Base-by-base conservation (phyloP, 2,329 filamentous ascomycete species). In the Tolypocladium cylindrosporum region DNA sequence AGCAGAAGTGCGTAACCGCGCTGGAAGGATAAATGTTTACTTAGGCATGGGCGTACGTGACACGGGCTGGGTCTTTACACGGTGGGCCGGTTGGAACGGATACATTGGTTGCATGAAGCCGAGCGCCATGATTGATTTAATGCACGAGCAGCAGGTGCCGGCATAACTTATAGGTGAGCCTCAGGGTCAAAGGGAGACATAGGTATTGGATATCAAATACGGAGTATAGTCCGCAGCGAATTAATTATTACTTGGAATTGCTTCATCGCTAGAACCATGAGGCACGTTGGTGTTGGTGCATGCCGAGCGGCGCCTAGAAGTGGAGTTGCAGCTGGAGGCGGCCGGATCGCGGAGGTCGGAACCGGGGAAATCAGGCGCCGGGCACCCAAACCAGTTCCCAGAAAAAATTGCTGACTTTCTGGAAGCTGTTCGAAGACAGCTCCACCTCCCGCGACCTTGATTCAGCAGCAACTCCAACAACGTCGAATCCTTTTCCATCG, bases 351-450 rank as follows among this genome's bases (percentile, higher is more conserved):
- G 57, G 60, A 57, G 58, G 56, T 63, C 70, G 70, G 68, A 69
- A 70, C 62, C 68, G 68, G 69, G 63, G 64, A 71, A 72, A 69
- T 67, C 65, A 62, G 61, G 59, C 58, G 64, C 70, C 69, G 68
- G 61, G 50, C 58, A 43, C 21, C 19, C 19, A 19, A 40, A 5
- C 37, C 19, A 63, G 63, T 58, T 61, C 61, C 54, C 57, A 59
- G 62, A 67, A 74, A 72, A 73, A 73, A 72, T 72, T 72, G 68
- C 66, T 65, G 64, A 60, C 64, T 64, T 72, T 73, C 69, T 74
- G 70, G 72, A 74, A 74, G 72, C 69, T 72, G 64, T 73, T 74
- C 60, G 72, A 72, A 72, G 62, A 67, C 62, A 71, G 68, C 64
- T 69, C 70, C 70, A 69, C 66, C 60, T 54, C 61, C 24, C 43